Percentiles rank a stretch among this genome's conserved stretches.
These are phyloP conservation scores for Zygosaccharomyces pseudobailii DNA, from an alignment of 1,139 yeast genomes.

Conservation along the genomic window DNA sequence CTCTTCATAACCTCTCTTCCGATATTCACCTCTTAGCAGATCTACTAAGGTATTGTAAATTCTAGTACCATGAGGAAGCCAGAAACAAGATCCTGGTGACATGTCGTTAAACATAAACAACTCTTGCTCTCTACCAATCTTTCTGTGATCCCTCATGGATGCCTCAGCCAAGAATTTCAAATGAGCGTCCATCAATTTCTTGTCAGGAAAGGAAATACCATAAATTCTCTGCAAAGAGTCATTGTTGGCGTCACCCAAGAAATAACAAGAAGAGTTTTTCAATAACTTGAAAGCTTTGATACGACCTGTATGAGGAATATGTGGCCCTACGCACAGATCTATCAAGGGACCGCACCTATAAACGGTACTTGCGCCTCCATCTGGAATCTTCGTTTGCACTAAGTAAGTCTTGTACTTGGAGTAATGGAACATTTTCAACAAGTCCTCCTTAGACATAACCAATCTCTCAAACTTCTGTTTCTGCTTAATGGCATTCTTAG, in stretches of 20 bases:
- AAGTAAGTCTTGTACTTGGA: conserved; percentile 92
- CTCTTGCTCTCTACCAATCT: conserved; percentile 94
- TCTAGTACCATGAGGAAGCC: conserved; percentile 98
- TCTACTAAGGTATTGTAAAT: conserved; percentile 83
- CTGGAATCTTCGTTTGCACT: conserved; percentile 86
- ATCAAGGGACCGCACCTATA: conserved; percentile 98
- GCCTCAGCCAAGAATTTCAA: conserved; percentile 95
- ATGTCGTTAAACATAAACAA: conserved; percentile 90
- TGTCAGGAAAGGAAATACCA: conserved; percentile 98
- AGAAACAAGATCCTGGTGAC: conserved; percentile 96
- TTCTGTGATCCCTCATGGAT: conserved; percentile 94
- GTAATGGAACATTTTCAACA: conserved; percentile 89
- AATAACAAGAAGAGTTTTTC: conserved; percentile 95
- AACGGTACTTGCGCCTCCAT: conserved; percentile 92
- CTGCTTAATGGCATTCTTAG: conserved; percentile 89
- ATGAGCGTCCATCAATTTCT: conserved; percentile 93
- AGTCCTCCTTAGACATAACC: conserved; percentile 85
- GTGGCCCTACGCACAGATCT: conserved; percentile 98
- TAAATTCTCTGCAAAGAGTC: conserved; percentile 96
- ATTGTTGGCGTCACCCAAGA: conserved; percentile 86
- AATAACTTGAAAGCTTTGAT: conserved; percentile 91
- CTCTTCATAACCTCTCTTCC: conserved; percentile 91
- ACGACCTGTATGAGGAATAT: conserved; percentile 95
- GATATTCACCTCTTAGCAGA: conserved; percentile 74
- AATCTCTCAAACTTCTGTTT: conserved; percentile 95